Evolutionary conservation across 2,329 filamentous ascomycete genomes (phyloP).

Genomic region (Colletotrichum sp.): DNA sequence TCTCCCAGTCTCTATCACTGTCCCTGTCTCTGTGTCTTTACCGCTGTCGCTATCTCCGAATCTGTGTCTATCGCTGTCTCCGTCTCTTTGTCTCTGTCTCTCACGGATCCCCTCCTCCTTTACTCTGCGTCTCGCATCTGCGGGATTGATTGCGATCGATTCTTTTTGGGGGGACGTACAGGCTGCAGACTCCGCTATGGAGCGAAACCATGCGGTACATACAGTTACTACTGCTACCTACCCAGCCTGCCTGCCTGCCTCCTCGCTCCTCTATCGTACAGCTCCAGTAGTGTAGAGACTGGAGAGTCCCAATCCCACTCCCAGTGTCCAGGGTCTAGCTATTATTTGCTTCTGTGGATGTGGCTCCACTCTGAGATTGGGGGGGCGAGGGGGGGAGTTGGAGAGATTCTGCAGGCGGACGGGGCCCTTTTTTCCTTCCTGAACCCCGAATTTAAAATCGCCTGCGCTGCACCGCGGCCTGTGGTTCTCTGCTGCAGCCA

Average conservation of each 20-base stretch:
- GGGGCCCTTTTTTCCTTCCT: not conserved
- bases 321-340: not conserved
- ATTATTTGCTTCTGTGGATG: not conserved
- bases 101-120: not conserved
- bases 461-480: not conserved
- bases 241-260: not conserved
- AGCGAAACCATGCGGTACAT: not conserved
- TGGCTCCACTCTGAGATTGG: not conserved
- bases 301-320: not conserved
- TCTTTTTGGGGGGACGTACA: not conserved
- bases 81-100: not conserved
- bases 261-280: not conserved
- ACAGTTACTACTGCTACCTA: not conserved
- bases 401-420: slow-evolving; percentile 6
- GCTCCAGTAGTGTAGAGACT: not conserved
- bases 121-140: not conserved
- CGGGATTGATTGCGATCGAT: not conserved
- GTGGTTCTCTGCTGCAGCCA: not conserved
- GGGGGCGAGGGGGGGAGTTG: not conserved
- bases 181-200: not conserved
- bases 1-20: not conserved
- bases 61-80: not conserved
- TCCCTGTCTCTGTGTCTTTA: not conserved
- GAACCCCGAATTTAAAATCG: not conserved
- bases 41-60: not conserved